Evolutionary conservation across 23 red algal species (phyloP).

Genomic region (Gracilaria domingensis): DNA sequence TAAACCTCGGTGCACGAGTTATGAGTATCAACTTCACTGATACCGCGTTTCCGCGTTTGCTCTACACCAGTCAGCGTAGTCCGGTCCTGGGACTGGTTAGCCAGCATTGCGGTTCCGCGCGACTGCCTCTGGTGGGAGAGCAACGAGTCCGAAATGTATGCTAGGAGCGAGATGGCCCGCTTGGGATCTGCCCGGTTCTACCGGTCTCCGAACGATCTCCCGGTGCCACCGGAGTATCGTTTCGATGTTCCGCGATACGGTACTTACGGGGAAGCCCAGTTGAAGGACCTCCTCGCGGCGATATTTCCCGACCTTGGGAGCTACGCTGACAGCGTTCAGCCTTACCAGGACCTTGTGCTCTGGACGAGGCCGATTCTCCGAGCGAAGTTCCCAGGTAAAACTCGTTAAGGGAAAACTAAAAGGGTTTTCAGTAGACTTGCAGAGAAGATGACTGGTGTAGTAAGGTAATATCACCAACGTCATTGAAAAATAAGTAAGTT

Average conservation of each 20-base stretch:
- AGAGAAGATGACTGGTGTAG: too few relatives aligned
- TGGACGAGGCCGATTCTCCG: background rate
- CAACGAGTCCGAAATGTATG: background rate
- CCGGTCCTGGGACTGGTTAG: background rate
- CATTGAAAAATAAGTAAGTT: too few relatives aligned
- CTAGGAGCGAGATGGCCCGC: background rate
- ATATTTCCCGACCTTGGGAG: background rate
- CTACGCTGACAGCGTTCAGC: background rate
- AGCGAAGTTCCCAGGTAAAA: too few relatives aligned
- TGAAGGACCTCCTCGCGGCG: background rate
- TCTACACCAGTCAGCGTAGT: background rate
- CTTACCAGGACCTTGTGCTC: background rate
- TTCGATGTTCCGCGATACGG: constrained; percentile 1
- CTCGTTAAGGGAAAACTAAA: too few relatives aligned
- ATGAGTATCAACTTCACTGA: too few relatives aligned
- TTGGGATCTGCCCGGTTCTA: background rate
- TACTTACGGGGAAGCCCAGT: constrained; percentile 22
- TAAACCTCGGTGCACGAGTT: too few relatives aligned
- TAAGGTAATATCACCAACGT: too few relatives aligned
- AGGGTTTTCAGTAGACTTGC: too few relatives aligned
- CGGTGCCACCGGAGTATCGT: background rate
- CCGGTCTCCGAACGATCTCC: background rate
- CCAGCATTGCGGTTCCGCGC: constrained; percentile 3
- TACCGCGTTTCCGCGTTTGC: too few relatives aligned
- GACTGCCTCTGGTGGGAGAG: background rate